phyloP scores from a whole-genome alignment of 768 basidiomycete species.

The Brasilioporus rufonigricans region DNA sequence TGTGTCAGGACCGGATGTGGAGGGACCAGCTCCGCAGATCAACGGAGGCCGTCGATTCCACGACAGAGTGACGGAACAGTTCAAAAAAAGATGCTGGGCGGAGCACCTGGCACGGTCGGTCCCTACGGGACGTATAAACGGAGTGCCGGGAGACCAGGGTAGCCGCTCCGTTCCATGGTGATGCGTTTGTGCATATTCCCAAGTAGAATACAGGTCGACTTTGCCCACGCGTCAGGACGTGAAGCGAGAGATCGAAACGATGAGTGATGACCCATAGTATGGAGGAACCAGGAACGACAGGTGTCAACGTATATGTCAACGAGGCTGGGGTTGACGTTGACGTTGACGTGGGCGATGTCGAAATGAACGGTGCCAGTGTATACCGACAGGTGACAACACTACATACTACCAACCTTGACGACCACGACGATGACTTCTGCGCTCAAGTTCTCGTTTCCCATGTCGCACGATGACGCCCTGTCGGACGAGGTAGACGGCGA shows the following conservation, averaged over 20 bases:
- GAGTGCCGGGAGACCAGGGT: conserved; percentile 18
- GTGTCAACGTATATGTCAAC: too few relatives aligned
- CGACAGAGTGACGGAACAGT: conserved; percentile 12
- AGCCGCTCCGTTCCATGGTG: not conserved
- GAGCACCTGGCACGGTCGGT: conserved; percentile 37
- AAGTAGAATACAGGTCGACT: not conserved
- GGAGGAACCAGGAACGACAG: too few relatives aligned
- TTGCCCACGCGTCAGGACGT: too few relatives aligned
- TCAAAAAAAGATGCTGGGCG: conserved; percentile 31
- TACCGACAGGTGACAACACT: not conserved
- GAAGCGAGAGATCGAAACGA: too few relatives aligned
- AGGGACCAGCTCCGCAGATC: conserved; percentile 10
- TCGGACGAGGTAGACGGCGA: conserved; percentile 14
- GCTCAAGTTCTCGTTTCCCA: not conserved
- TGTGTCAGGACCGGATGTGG: not conserved
- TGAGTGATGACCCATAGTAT: too few relatives aligned
- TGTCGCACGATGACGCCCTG: not conserved
- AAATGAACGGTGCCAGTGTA: not conserved
- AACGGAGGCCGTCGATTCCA: conserved; percentile 10
- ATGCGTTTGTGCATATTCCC: too few relatives aligned
- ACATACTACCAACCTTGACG: not conserved
- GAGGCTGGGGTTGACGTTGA: conserved; percentile 3
- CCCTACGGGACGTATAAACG: conserved; percentile 46
- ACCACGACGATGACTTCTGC: not conserved
- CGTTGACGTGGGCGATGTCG: conserved; percentile 11